A percentile compares a stretch with the other conserved stretches of the same genome.
phyloP scores from a whole-genome alignment of 78 protist genomes.

The Chrysochromulina parva region DNA sequence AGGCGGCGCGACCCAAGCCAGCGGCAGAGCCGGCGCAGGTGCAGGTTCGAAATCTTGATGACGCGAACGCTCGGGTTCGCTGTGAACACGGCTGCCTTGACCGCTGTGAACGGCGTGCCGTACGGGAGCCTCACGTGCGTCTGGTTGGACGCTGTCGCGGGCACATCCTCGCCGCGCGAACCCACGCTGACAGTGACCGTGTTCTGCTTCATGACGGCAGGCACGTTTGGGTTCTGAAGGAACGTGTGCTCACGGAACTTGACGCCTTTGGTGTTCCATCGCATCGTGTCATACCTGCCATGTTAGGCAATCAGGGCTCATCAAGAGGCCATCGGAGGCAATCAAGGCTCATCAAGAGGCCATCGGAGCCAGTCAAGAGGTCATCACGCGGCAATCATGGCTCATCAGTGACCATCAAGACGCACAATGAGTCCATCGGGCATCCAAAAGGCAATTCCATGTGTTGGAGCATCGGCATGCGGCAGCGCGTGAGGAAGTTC shows the following conservation, averaged over 20 bases:
- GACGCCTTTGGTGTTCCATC: not conserved
- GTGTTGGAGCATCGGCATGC: not conserved
- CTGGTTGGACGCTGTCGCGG: not conserved
- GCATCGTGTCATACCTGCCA: too few relatives aligned
- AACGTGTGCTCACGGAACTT: slow-evolving; percentile 1
- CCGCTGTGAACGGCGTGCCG: not conserved
- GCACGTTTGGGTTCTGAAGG: not conserved
- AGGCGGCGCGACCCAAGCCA: not conserved
- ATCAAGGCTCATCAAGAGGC: not conserved
- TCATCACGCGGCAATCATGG: too few relatives aligned
- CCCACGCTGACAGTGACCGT: not conserved
- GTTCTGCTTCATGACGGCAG: not conserved
- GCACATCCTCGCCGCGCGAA: not conserved
- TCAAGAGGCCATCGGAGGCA: not conserved
- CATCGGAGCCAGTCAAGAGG: not conserved
- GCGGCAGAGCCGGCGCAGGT: not conserved
- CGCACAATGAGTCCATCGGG: not conserved
- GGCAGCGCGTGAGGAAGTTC: not conserved
- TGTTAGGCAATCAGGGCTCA: too few relatives aligned
- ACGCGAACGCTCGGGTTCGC: not conserved
- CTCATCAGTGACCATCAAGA: not conserved
- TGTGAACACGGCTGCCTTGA: not conserved
- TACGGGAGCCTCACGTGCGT: not conserved
- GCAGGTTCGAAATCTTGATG: not conserved
- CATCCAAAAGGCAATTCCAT: not conserved